Evolutionary conservation across 306 rosid genomes (phyloP), one percentile per base, ranked within the genome.

Genomic region (Argentina anserina): DNA sequence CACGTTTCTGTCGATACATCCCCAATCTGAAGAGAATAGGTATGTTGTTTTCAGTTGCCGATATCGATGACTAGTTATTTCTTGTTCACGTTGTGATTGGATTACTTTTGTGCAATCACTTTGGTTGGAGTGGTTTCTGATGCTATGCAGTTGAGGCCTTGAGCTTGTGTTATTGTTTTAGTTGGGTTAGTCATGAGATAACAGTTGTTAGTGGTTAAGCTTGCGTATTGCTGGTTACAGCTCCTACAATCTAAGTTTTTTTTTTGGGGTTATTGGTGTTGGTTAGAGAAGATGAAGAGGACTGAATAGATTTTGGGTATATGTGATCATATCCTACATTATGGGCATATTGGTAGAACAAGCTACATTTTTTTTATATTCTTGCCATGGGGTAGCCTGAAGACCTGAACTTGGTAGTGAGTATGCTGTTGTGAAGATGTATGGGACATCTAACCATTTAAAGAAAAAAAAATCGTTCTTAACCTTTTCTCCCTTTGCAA

Each of bases 21-120:
- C 91, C 34, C 61, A 90, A 40, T 84, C 96, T 43, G 98, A 90
- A 43, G 98, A 92, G 86, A 92, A 92, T 73, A 86, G 91, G 98
- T 92, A 84, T 34, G 13, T 9, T 4, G 18, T 46, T 21, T 67
- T 45, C 7, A 15, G 50, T 9, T 0, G 33, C 0, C 0, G 9
- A 49, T 50, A 33, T 52, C 10, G 25, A 43, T 71, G 29, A 34
- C 7, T 34, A 12, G 11, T 21, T 34, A 36, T 63, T 18, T 49
- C 18, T 41, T 55, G 53, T 43, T 47, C 14, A n/a, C 67, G 47
- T 23, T n/a, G 18, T 74, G 39, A 23, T 78, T 81, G 26, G 76
- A 70, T 59, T 80, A 58, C 5, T 34, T 56, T n/a, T n/a, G n/a
- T 47, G 3, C 42, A 7, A 47, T 53, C 26, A 21, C 49, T 67